phyloP scores from a whole-genome alignment of 192 early-diverging fungal genomes.

The Helicostylum pulchrum region DNA sequence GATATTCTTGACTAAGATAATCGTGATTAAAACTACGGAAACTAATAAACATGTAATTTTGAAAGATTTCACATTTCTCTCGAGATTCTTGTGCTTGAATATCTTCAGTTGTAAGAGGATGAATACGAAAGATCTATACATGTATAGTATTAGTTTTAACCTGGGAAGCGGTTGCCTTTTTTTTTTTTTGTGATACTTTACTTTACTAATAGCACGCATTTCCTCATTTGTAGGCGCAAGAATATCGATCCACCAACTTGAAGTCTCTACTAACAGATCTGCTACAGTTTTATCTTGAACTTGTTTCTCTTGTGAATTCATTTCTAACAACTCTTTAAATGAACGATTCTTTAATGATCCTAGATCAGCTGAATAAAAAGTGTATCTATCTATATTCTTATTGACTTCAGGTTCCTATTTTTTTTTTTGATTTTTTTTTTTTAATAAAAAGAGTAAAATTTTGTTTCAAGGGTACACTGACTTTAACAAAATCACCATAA shows the following conservation, averaged over 20 bases:
- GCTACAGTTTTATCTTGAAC: not conserved
- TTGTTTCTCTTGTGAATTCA: not conserved
- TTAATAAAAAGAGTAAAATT: too few species aligned
- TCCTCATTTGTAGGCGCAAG: slow-evolving; percentile 51
- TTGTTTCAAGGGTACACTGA: not conserved
- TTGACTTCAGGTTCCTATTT: not conserved
- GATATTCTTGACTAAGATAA: slow-evolving; percentile 56
- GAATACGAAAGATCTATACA: slow-evolving; percentile 59
- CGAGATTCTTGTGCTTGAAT: slow-evolving; percentile 82
- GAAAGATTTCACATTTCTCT: slow-evolving; percentile 91
- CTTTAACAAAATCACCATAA: slow-evolving; percentile 10
- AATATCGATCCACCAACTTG: slow-evolving; percentile 69
- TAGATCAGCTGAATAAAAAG: slow-evolving; percentile 12
- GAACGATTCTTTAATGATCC: slow-evolving; percentile 12
- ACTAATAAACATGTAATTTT: slow-evolving; percentile 92
- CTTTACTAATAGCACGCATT: slow-evolving; percentile 55
- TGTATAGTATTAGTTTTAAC: too few species aligned
- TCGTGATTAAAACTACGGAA: slow-evolving; percentile 79
- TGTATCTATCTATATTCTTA: slow-evolving; percentile 8
- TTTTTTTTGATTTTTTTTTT: not conserved
- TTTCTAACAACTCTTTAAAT: not conserved
- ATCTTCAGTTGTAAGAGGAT: slow-evolving; percentile 86
- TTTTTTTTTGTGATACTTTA: slow-evolving; percentile 15
- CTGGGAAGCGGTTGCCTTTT: too few species aligned
- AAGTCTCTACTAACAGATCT: slow-evolving; percentile 32